Evolutionary conservation across 2,329 filamentous ascomycete genomes (phyloP).

Genomic region (Aureobasidium mangrovei): DNA sequence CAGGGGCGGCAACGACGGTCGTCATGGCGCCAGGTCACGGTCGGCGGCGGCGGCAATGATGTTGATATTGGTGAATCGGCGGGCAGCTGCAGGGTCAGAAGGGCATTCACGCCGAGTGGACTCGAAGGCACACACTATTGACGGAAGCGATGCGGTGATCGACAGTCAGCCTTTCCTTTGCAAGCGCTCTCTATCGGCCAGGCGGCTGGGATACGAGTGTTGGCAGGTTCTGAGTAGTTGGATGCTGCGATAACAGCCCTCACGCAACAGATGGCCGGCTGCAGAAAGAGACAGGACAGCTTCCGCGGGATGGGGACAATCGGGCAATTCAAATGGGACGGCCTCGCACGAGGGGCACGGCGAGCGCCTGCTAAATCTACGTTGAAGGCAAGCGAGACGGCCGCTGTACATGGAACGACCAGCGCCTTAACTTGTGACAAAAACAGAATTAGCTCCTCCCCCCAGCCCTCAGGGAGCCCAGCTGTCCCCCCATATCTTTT

Average conservation of each 20-base stretch:
- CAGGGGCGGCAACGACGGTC: slow-evolving; percentile 38
- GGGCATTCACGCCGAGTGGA: slow-evolving; percentile 9
- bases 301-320: neutral
- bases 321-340: slow-evolving; percentile 7
- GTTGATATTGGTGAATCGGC: neutral
- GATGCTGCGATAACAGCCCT: neutral
- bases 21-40: slow-evolving; percentile 30
- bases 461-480: neutral
- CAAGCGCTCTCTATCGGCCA: slow-evolving; percentile 7
- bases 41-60: neutral
- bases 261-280: neutral
- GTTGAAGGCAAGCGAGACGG: slow-evolving; percentile 9
- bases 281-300: slow-evolving; percentile 1
- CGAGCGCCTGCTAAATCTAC: slow-evolving; percentile 11
- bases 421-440: slow-evolving; percentile 14
- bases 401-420: slow-evolving; percentile 11
- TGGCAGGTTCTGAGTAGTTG: neutral
- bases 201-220: neutral
- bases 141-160: slow-evolving; percentile 16
- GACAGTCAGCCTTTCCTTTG: slow-evolving; percentile 11
- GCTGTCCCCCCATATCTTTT: slow-evolving; percentile 8
- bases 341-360: slow-evolving; percentile 12
- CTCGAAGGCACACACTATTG: slow-evolving; percentile 15
- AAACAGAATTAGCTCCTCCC: slow-evolving; percentile 14
- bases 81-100: slow-evolving; percentile 13